Evolutionary conservation across 164 flowering plant genomes (phyloP).

Genomic region (Annona cherimola): DNA sequence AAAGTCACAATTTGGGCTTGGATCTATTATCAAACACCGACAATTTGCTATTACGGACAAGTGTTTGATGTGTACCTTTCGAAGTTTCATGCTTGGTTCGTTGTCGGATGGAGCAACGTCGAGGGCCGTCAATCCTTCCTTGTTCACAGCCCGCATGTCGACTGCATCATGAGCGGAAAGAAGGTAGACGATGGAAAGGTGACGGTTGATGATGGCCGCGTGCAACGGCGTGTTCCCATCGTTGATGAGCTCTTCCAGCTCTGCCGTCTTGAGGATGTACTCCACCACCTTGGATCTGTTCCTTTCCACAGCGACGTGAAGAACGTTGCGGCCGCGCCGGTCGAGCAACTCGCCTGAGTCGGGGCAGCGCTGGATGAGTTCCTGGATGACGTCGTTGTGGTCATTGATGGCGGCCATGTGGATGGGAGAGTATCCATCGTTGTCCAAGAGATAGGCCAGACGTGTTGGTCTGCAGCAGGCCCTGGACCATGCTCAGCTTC

Average conservation of each 20-base stretch:
- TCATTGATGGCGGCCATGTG: constrained; percentile 5
- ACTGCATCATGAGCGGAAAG: constrained; percentile 4
- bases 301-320: constrained; percentile 2
- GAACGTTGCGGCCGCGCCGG: constrained; percentile 4
- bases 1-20: no score
- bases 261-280: not conserved
- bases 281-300: not conserved
- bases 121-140: constrained; percentile 15
- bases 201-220: constrained; percentile 12
- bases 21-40: no score
- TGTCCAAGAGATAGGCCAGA: not conserved
- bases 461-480: not conserved
- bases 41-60: no score
- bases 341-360: not conserved
- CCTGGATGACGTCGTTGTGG: not conserved
- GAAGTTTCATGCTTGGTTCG: not conserved
- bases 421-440: constrained; percentile 1
- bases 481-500: not conserved
- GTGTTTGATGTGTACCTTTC: not conserved
- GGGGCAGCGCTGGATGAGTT: not conserved
- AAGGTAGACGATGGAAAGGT: not conserved
- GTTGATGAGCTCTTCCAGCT: constrained; percentile 2
- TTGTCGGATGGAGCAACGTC: constrained; percentile 9
- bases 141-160: constrained; percentile 4
- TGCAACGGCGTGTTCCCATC: constrained; percentile 21